Evolutionary conservation across 768 basidiomycete species (phyloP).

Genomic region (Naganishia friedmannii): DNA sequence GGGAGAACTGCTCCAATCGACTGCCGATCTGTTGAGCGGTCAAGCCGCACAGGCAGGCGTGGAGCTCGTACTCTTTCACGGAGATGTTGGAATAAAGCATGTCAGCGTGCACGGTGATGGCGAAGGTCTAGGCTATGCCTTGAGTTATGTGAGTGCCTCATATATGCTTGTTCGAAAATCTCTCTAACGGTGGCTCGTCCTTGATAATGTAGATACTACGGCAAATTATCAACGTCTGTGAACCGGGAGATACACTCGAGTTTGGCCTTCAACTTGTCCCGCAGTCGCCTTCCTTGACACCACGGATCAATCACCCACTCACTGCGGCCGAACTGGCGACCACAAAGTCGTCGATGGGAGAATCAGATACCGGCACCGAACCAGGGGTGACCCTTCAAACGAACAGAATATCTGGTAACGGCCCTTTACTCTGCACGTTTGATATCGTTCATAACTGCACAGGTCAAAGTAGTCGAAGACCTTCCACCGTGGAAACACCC

Average conservation of each 20-base stretch:
- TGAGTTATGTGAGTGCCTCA: conserved; percentile 71
- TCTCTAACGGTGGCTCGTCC: too few species aligned
- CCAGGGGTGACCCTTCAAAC: conserved; percentile 40
- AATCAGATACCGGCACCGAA: neutral
- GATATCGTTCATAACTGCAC: conserved; percentile 60
- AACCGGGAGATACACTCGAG: conserved; percentile 75
- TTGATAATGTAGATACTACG: conserved; percentile 64
- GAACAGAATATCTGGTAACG: conserved; percentile 41
- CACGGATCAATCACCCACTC: conserved; percentile 37
- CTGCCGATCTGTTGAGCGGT: conserved; percentile 83
- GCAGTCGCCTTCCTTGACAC: conserved; percentile 48
- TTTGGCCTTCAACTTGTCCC: conserved; percentile 63
- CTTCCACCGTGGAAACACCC: conserved; percentile 26
- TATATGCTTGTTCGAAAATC: neutral
- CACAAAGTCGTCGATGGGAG: conserved; percentile 7
- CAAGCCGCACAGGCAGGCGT: conserved; percentile 77
- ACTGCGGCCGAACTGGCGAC: conserved; percentile 37
- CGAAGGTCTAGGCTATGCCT: conserved; percentile 71
- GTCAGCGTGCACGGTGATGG: conserved; percentile 81
- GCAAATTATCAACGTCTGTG: conserved; percentile 71
- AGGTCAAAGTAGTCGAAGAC: conserved; percentile 30
- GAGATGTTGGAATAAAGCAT: conserved; percentile 82
- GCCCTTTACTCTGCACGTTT: conserved; percentile 60
- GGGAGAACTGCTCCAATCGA: conserved; percentile 81
- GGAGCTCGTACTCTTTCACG: conserved; percentile 85